A percentile compares a stretch with the other conserved stretches of the same genome.
Conservation (phyloP, 2,329 filamentous ascomycete species). For the Aspergillus viridinutans region DNA sequence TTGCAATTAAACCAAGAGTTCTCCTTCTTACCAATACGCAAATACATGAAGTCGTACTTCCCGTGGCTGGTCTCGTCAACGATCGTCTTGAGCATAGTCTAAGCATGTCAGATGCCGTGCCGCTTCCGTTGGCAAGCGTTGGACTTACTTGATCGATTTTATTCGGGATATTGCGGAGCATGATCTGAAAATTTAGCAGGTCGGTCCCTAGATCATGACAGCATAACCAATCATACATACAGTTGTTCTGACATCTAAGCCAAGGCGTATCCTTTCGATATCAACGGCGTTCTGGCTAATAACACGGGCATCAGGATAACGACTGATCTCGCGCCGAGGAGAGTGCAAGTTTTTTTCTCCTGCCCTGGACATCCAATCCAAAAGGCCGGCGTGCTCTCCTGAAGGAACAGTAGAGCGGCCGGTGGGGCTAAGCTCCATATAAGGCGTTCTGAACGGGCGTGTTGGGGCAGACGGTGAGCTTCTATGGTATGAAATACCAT, state of each 20-base stretch:
- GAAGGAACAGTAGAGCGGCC: slow-evolving; percentile 38
- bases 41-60: slow-evolving; percentile 90
- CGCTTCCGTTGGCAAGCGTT: neutral
- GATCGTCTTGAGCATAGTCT: slow-evolving; percentile 70
- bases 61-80: slow-evolving; percentile 75
- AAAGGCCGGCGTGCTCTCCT: slow-evolving; percentile 29
- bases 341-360: slow-evolving; percentile 28
- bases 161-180: slow-evolving; percentile 93
- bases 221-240: slow-evolving; percentile 44
- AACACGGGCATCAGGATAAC: slow-evolving; percentile 25
- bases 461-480: slow-evolving; percentile 12
- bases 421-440: slow-evolving; percentile 36
- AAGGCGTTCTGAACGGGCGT: slow-evolving; percentile 16
- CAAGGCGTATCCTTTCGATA: slow-evolving; percentile 46
- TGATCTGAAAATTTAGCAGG: slow-evolving; percentile 56
- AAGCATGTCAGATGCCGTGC: slow-evolving; percentile 12
- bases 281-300: slow-evolving; percentile 44
- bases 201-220: neutral
- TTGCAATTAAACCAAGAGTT: neutral
- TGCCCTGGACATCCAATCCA: slow-evolving; percentile 28
- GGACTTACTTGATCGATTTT: slow-evolving; percentile 62
- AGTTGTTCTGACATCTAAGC: slow-evolving; percentile 70
- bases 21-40: slow-evolving; percentile 64
- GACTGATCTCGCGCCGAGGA: slow-evolving; percentile 24
- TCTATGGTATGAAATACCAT: slow-evolving; percentile 14